Evolutionary conservation across 768 basidiomycete species (phyloP).

Genomic region (Suillus subluteus): DNA sequence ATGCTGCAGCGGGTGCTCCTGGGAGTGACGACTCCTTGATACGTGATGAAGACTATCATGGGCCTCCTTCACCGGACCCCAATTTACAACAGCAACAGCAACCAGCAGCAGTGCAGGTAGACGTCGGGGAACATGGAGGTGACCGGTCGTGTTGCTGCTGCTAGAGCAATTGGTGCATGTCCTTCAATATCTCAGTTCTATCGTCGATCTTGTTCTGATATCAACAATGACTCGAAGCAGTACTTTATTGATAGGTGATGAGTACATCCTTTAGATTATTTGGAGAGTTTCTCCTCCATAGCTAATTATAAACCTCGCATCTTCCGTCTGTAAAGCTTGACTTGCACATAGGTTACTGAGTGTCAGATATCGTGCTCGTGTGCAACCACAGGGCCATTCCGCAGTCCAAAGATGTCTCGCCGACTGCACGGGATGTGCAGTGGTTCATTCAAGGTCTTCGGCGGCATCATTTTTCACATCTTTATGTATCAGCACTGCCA

Average conservation of each 20-base stretch:
- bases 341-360: neutral
- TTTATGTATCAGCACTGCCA: too few relatives aligned
- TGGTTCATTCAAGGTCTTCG: too few relatives aligned
- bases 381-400: too few relatives aligned
- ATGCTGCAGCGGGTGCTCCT: neutral
- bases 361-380: too few relatives aligned
- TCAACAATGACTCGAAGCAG: neutral
- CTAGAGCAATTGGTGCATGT: neutral
- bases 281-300: too few relatives aligned
- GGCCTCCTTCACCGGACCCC: neutral
- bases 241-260: too few relatives aligned
- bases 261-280: too few relatives aligned
- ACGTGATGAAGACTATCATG: neutral
- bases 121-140: neutral
- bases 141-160: neutral
- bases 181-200: too few relatives aligned
- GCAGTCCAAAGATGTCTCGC: too few relatives aligned
- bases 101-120: neutral
- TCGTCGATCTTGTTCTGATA: neutral
- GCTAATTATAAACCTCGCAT: too few relatives aligned
- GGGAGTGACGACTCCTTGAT: neutral
- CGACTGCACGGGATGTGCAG: too few relatives aligned
- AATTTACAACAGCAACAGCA: neutral
- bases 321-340: neutral
- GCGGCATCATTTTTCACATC: too few relatives aligned